Evolutionary conservation across 2,329 filamentous ascomycete species (phyloP).

Genomic region (Pezicula radicicola): DNA sequence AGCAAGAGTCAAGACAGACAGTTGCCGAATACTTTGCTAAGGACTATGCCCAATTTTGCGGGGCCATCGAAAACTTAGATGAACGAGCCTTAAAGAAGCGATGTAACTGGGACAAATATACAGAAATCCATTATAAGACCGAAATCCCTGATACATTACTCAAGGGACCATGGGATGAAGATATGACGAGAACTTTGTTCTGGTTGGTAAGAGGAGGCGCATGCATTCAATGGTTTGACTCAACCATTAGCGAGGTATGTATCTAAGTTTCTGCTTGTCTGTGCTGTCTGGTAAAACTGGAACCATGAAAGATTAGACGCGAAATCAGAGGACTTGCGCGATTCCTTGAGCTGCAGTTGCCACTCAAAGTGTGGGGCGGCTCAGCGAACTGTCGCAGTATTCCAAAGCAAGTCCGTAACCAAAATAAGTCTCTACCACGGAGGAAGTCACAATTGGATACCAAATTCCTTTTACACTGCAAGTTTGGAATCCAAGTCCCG

Average conservation of each 20-base stretch:
- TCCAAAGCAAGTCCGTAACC: too few relatives aligned
- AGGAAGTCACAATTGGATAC: too few relatives aligned
- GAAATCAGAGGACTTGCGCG: too few relatives aligned
- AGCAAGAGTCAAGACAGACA: neutral
- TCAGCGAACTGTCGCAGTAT: too few relatives aligned
- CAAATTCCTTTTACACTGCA: too few relatives aligned
- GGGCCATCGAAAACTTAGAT: neutral
- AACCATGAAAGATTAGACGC: too few relatives aligned
- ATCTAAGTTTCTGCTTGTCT: too few relatives aligned
- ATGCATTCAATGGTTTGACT: conserved; percentile 19
- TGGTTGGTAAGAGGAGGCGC: conserved; percentile 25
- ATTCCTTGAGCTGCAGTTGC: too few relatives aligned
- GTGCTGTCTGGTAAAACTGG: too few relatives aligned
- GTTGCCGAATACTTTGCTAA: conserved; percentile 1
- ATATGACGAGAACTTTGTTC: conserved; percentile 20
- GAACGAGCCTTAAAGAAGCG: neutral
- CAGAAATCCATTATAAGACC: conserved; percentile 10
- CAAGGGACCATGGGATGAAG: conserved; percentile 25
- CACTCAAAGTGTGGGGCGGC: too few relatives aligned
- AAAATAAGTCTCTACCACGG: too few relatives aligned
- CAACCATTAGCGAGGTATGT: conserved; percentile 26
- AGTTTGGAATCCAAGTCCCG: too few relatives aligned
- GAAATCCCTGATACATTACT: conserved; percentile 27
- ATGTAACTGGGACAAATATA: conserved; percentile 3
- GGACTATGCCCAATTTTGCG: neutral